These are phyloP conservation scores for Viola odorata DNA, from an alignment of 345 rosid species.

Conservation along the genomic window DNA sequence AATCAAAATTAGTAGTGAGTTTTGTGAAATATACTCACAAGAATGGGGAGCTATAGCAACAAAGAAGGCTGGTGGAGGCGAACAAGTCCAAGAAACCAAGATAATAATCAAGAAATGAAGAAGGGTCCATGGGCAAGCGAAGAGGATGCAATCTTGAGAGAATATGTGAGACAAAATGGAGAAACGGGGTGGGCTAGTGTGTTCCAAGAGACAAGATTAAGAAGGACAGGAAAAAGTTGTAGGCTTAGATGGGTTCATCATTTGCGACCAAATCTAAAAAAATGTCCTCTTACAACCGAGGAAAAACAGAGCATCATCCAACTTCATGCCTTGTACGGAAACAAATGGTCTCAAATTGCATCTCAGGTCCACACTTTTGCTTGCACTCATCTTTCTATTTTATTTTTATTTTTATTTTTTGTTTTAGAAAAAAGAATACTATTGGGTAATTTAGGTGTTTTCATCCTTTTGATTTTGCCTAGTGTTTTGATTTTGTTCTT, in stretches of 20 bases:
- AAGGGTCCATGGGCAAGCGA: constrained; percentile 84
- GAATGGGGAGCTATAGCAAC: constrained; percentile 27
- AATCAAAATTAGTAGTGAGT: not conserved
- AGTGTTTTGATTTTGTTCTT: too few relatives aligned
- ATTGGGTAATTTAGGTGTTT: too few relatives aligned
- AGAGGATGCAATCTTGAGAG: constrained; percentile 69
- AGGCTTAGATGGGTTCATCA: constrained; percentile 92
- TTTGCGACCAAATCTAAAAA: constrained; percentile 78
- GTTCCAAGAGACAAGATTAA: constrained; percentile 60
- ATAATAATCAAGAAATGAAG: constrained; percentile 36
- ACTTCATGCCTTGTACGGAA: constrained; percentile 73
- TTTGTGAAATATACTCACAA: not conserved
- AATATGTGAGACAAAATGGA: constrained; percentile 63
- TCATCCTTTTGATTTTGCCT: too few relatives aligned
- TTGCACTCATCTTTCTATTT: not conserved
- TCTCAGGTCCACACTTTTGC: constrained; percentile 48
- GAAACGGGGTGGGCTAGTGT: constrained; percentile 89
- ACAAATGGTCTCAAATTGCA: constrained; percentile 98
- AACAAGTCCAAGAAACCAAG: constrained; percentile 4
- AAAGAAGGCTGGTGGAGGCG: constrained; percentile 1
- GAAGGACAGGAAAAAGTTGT: constrained; percentile 85
- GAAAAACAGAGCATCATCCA: constrained; percentile 71
- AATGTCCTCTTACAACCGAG: constrained; percentile 58
- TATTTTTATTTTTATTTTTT: not conserved
- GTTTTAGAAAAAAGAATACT: too few relatives aligned